These are phyloP conservation scores for Physaria fendleri DNA, from an alignment of 345 rosid genomes.

Conservation along the genomic window DNA sequence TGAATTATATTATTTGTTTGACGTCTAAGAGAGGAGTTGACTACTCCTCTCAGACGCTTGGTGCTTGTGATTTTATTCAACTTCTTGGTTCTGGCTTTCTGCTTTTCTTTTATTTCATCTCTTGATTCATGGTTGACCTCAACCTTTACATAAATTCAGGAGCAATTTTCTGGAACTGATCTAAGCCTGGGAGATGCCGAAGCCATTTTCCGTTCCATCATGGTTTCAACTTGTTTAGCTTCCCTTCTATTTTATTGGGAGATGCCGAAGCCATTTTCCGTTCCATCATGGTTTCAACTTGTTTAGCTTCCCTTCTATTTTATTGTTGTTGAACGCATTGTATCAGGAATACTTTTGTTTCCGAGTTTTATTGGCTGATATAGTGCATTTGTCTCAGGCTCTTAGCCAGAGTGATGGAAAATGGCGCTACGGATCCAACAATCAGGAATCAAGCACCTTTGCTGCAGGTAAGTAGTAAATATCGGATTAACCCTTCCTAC, in stretches of 20 bases:
- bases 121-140: neutral
- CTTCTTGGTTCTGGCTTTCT: neutral
- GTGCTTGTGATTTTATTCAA: neutral
- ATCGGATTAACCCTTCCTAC: neutral
- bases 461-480: constrained; percentile 84
- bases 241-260: neutral
- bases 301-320: constrained; percentile 1
- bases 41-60: too few relatives aligned
- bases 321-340: neutral
- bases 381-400: constrained; percentile 46
- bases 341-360: too few relatives aligned
- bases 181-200: constrained; percentile 60
- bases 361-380: constrained; percentile 28
- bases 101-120: neutral
- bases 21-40: neutral
- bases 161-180: constrained; percentile 54
- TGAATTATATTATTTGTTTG: constrained; percentile 8
- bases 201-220: too few relatives aligned
- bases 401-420: constrained; percentile 93
- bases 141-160: constrained; percentile 37
- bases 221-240: constrained; percentile 40
- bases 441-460: constrained; percentile 73
- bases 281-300: constrained; percentile 68
- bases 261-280: constrained; percentile 67
- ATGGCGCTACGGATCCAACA: constrained; percentile 77